Conservation (phyloP, 352 stramenopile species). For the Globisporangium recalcitrans region DNA sequence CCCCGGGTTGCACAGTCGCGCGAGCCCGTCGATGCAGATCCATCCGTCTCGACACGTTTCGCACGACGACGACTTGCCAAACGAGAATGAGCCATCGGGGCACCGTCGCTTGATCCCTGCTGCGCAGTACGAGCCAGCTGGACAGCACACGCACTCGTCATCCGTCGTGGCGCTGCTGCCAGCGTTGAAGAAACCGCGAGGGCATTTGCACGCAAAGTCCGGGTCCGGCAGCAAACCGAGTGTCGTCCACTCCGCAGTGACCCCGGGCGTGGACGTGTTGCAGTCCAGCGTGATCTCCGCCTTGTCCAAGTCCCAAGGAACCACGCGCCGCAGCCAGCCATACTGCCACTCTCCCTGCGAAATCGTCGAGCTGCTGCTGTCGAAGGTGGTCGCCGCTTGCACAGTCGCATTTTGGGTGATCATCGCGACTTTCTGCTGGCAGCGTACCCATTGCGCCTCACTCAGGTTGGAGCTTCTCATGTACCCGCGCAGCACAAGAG, state of each 20-base stretch:
- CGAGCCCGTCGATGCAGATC: slow-evolving; percentile 55
- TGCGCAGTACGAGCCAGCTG: slow-evolving; percentile 51
- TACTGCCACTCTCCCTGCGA: slow-evolving; percentile 31
- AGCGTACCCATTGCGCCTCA: slow-evolving; percentile 12
- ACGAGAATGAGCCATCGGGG: slow-evolving; percentile 46
- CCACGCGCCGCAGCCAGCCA: slow-evolving; percentile 23
- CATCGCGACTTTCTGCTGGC: slow-evolving; percentile 27
- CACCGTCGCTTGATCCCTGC: slow-evolving; percentile 50
- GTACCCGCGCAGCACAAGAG: slow-evolving; percentile 40
- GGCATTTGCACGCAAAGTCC: slow-evolving; percentile 43
- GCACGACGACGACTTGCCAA: slow-evolving; percentile 45
- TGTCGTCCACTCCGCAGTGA: slow-evolving; percentile 41
- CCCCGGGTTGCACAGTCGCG: slow-evolving; percentile 45
- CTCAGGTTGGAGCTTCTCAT: slow-evolving; percentile 13
- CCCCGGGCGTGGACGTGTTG: slow-evolving; percentile 28
- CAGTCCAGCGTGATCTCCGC: slow-evolving; percentile 35
- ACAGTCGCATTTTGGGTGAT: slow-evolving; percentile 22
- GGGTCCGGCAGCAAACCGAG: slow-evolving; percentile 55
- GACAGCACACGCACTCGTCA: slow-evolving; percentile 41
- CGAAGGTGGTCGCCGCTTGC: not conserved
- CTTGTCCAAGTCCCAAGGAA: slow-evolving; percentile 34
- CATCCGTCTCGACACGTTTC: slow-evolving; percentile 53
- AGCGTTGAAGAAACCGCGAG: slow-evolving; percentile 42
- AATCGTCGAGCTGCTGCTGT: not conserved
- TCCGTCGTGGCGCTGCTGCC: not conserved